Percentiles rank a stretch among this genome's conserved stretches.
Conservation (phyloP, 331 rosid genomes). For the Malus hybrid region DNA sequence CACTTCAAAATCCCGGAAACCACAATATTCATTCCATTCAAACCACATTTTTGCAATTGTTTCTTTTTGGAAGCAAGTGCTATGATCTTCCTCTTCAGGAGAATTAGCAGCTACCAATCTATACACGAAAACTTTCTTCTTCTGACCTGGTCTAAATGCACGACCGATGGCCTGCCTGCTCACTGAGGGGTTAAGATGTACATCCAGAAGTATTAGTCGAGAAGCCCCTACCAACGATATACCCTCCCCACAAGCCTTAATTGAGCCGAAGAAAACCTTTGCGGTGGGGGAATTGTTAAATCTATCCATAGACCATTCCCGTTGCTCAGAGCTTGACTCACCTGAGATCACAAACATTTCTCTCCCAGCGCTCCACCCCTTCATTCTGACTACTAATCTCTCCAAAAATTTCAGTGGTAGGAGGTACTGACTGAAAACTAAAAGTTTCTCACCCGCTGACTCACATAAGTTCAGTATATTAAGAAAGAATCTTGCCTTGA, state of each 20-base stretch:
- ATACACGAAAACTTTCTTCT: slow-evolving; percentile 53
- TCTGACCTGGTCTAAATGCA: slow-evolving; percentile 89
- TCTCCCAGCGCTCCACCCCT: slow-evolving; percentile 66
- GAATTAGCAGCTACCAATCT: slow-evolving; percentile 73
- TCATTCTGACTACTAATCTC: slow-evolving; percentile 46
- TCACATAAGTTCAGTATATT: slow-evolving; percentile 58
- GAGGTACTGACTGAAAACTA: slow-evolving; percentile 92
- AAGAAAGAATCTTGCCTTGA: slow-evolving; percentile 73
- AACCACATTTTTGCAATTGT: slow-evolving; percentile 87
- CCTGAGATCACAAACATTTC: slow-evolving; percentile 87
- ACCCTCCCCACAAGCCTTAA: slow-evolving; percentile 97
- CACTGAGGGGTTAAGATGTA: slow-evolving; percentile 87
- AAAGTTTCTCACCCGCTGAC: slow-evolving; percentile 65
- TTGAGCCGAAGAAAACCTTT: slow-evolving; percentile 84
- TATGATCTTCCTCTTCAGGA: slow-evolving; percentile 75
- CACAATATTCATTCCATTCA: slow-evolving; percentile 83
- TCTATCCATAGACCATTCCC: slow-evolving; percentile 78
- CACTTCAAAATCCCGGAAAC: slow-evolving; percentile 46
- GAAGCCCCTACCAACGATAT: slow-evolving; percentile 97
- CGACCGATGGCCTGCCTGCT: slow-evolving; percentile 95
- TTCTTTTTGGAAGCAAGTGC: slow-evolving; percentile 72
- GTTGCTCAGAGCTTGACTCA: slow-evolving; percentile 57
- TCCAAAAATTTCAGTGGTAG: slow-evolving; percentile 72
- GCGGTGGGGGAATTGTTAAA: slow-evolving; percentile 72
- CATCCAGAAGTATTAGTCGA: slow-evolving; percentile 69